Conservation (phyloP, 2,329 filamentous ascomycete species). For the Cladosporium sp. region DNA sequence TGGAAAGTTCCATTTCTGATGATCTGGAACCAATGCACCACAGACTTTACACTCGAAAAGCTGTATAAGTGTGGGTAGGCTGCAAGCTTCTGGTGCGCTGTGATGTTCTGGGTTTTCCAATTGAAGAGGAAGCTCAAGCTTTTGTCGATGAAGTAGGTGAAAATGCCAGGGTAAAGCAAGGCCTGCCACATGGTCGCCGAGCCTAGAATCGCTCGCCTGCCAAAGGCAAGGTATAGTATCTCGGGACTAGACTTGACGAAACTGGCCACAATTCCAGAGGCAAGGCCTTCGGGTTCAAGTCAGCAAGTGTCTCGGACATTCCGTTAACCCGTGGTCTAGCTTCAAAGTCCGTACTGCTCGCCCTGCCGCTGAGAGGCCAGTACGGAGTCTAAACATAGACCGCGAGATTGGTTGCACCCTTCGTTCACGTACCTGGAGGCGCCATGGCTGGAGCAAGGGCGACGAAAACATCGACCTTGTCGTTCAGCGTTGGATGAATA, state of each 20-base stretch:
- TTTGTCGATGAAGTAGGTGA: conserved; percentile 82
- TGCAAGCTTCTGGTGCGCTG: conserved; percentile 83
- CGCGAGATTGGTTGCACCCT: no score
- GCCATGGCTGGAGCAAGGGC: conserved; percentile 96
- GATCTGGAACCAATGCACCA: conserved; percentile 99
- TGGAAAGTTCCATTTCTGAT: conserved; percentile 95
- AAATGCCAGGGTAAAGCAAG: conserved; percentile 90
- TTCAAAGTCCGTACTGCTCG: no score
- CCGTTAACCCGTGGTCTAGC: no score
- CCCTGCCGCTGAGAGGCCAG: no score
- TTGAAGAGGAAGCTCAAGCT: conserved; percentile 82
- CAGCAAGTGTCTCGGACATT: no score
- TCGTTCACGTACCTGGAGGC: no score
- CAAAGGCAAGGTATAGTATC: conserved; percentile 89
- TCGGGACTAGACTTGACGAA: conserved; percentile 92
- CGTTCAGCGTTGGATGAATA: conserved; percentile 88
- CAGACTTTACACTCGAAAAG: conserved; percentile 92
- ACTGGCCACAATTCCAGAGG: conserved; percentile 86
- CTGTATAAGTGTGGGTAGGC: conserved; percentile 96
- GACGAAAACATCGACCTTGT: conserved; percentile 93
- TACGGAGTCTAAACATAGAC: no score
- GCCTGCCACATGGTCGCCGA: conserved; percentile 98
- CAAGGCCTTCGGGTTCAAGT: no score
- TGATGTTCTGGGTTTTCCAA: conserved; percentile 85
- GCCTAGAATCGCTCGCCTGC: conserved; percentile 83